Base-by-base conservation (phyloP, 192 early-diverging fungal species). In the Entomortierella lignicola region DNA sequence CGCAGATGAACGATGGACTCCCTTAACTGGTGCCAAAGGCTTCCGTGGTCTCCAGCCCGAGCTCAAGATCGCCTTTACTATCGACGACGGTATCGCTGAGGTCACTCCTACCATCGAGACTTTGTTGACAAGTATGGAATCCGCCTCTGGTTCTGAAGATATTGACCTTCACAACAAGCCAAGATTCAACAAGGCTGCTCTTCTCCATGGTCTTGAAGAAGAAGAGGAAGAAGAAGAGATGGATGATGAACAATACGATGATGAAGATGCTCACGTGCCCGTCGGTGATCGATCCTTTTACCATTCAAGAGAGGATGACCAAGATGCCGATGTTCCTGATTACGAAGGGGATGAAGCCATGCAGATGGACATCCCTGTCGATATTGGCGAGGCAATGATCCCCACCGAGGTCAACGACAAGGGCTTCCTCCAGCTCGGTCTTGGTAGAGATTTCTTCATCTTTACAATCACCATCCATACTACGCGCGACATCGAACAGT, bases 11-110 rank as follows among this genome's bases (percentile, higher is more conserved):
- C 66, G 56, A 31, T 84, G 83, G 83, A 41, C 67, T 8, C 30
- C 79, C 15, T 34, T 84, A 42, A 58, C 59, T 21, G 74, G 80
- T 27, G 52, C 77, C 26, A 74, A 51, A 12, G 75, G 75, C 12
- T 79, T 70, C 61, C 69, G 71, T 44, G 83, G 79, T 3, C 57
- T 81, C 17, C 61, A 55, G 32, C 79, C 83, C 1, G 83, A 84
- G 64, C 63, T 84, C 58, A 81, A 81, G 57, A 79, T 84, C 55
- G 67, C 65, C 4, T 84, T 84, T 26, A 72, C 75, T 2, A 79
- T 79, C 25, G 75, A 79, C 15, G 63, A 70, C 23, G 75, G 75
- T 43, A 69, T 79, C 51, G n/a, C 55, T 18, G 75, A 70, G 13
- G 62, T 57, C n/a, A 48, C 66, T 20, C 75, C 75, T 5, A 79